phyloP scores from a whole-genome alignment of 2,329 filamentous ascomycete genomes.

The Madurella fahalii region DNA sequence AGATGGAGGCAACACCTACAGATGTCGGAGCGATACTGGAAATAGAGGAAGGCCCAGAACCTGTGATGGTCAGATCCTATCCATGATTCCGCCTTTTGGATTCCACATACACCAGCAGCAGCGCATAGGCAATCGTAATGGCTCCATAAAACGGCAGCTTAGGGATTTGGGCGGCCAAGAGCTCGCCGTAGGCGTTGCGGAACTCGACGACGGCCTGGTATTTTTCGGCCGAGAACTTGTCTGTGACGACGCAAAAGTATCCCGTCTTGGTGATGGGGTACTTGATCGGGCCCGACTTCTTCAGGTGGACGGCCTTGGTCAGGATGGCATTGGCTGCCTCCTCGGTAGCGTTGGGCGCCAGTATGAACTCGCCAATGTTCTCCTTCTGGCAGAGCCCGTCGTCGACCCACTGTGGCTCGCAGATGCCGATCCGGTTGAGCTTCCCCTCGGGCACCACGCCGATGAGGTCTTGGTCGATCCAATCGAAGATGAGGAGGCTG shows the following conservation, averaged over 20 bases:
- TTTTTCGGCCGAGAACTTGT: conserved; percentile 60
- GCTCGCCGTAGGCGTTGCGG: conserved; percentile 92
- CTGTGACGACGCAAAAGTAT: conserved; percentile 90
- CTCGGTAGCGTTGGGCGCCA: conserved; percentile 70
- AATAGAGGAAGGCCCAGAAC: conserved; percentile 94
- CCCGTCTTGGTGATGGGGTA: conserved; percentile 87
- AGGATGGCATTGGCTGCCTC: conserved; percentile 68
- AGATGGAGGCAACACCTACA: conserved; percentile 45
- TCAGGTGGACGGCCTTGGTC: conserved; percentile 78
- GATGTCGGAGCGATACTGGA: conserved; percentile 90
- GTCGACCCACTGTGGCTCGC: conserved; percentile 66
- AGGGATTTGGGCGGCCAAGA: conserved; percentile 90
- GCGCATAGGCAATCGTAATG: conserved; percentile 86
- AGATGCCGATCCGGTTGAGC: conserved; percentile 57
- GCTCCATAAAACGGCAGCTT: conserved; percentile 97
- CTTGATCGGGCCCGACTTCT: conserved; percentile 67
- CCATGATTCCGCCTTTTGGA: not conserved
- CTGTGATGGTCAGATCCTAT: conserved; percentile 36
- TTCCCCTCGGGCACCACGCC: conserved; percentile 60
- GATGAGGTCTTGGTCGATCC: conserved; percentile 77
- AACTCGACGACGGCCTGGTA: conserved; percentile 86
- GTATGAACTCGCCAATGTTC: conserved; percentile 80
- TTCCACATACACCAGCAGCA: conserved; percentile 63
- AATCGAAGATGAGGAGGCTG: conserved; percentile 90
- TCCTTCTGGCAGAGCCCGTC: conserved; percentile 68